These are phyloP conservation scores for Benincasa hispida DNA, from an alignment of 306 rosid genomes.

Conservation along the genomic window DNA sequence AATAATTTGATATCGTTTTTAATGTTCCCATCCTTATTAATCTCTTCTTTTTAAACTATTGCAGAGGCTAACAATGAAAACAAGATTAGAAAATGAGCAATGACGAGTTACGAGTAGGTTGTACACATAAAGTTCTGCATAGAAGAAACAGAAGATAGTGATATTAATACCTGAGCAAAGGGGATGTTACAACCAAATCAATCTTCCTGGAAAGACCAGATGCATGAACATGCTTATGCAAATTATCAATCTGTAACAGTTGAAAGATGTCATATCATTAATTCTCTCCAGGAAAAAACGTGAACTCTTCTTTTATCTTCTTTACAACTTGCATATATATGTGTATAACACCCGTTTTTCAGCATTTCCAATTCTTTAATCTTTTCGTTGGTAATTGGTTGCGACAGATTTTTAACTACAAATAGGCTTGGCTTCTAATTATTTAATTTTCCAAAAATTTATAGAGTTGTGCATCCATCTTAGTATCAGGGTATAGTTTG, in stretches of 20 bases:
- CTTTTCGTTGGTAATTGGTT: not conserved
- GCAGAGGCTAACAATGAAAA: not conserved
- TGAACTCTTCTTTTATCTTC: not conserved
- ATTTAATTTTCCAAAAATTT: not conserved
- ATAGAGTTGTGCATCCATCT: not conserved
- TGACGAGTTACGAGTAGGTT: not conserved
- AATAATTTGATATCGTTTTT: not conserved
- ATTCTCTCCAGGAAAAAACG: not conserved
- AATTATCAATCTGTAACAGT: constrained; percentile 32
- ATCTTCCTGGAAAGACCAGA: constrained; percentile 34
- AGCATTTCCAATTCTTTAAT: not conserved
- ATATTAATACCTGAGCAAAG: constrained; percentile 29
- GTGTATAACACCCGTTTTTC: not conserved
- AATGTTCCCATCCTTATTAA: not conserved
- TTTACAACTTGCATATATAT: not conserved
- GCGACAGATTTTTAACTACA: not conserved
- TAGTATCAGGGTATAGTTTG: not conserved
- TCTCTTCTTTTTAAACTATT: not conserved
- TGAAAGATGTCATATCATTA: not conserved
- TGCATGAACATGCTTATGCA: constrained; percentile 33
- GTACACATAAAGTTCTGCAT: not conserved
- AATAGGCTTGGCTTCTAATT: not conserved
- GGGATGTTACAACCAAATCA: constrained; percentile 35
- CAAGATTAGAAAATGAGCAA: not conserved
- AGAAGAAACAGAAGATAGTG: not conserved